Base-by-base conservation (phyloP, 805 yeast genomes). In the Kregervanrija delftensis region DNA sequence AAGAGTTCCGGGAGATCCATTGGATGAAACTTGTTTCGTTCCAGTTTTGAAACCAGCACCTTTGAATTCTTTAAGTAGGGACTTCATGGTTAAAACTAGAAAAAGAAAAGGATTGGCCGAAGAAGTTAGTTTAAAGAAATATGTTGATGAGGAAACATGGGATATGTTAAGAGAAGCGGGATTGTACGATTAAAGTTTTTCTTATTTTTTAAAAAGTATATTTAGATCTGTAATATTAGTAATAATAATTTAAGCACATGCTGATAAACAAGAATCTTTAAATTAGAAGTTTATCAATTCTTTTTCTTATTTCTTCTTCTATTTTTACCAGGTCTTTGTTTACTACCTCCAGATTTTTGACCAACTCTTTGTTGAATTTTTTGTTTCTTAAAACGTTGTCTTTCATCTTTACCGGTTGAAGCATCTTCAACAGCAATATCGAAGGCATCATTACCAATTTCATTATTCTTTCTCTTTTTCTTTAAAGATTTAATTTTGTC, bases 391-490 rank as follows among this genome's bases (percentile, higher is more conserved):
- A 67, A 67, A 44, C 68, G 69, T 45, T 66, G 66, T 36, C 61
- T 57, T 37, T 67, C 69, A 13, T 57, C 40, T 28, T 36, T 43
- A 13, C 47, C 47, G 41, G 80, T 80, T n/a, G 86, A 76, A 41
- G 88, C 89, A 65, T 90, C 97, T 67, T 90, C 97, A 53, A 91
- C 76, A 37, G 96, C 96, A 56, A 91, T 84, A 61, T 86, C 88
- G 65, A 91, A 90, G 54, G 83, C 90, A 54, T 82, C 88, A 50
- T 74, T 72, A 41, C 74, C 71, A 49, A 86, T 76, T 54, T 85
- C 96, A 52, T 81, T 79, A 50, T 79, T 76, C 58, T 81, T 81
- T 69, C 96, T 81, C 79, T 88, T 90, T 63, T 85, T 82, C 76
- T 87, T 88, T 59, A 93, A 76, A n/a, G 86, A 74, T 67, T 89